Evolutionary conservation across 257 asterid species (phyloP).

Genomic region (Paulownia fortunei): DNA sequence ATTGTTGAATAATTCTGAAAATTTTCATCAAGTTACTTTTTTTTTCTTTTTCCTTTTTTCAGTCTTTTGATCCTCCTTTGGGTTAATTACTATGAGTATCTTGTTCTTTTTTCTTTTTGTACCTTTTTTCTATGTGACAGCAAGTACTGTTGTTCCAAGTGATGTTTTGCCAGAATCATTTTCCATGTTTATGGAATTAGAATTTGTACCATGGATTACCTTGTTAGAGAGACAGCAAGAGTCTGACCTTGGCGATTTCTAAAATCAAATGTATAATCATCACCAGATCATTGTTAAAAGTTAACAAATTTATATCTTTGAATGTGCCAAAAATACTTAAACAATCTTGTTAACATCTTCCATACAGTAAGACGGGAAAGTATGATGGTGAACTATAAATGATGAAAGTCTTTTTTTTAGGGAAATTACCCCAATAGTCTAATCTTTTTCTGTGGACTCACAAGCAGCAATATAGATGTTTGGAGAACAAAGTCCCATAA

Average conservation of each 20-base stretch:
- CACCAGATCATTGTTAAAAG: not conserved
- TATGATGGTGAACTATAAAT: no score
- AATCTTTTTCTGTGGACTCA: not conserved
- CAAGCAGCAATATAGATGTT: not conserved
- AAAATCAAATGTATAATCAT: not conserved
- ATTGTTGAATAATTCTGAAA: not conserved
- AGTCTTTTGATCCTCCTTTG: not conserved
- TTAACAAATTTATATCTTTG: not conserved
- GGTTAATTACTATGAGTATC: no score
- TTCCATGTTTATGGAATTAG: not conserved
- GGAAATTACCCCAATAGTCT: not conserved
- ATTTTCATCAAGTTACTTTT: not conserved
- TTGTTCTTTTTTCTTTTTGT: no score
- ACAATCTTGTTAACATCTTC: not conserved
- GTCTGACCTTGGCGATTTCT: not conserved
- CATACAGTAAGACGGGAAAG: no score
- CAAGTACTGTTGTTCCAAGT: not conserved
- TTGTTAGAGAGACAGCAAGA: not conserved
- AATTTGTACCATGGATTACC: not conserved
- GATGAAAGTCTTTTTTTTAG: not conserved
- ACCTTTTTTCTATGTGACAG: not conserved
- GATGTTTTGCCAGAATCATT: not conserved
- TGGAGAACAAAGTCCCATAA: not conserved
- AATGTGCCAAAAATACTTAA: not conserved
- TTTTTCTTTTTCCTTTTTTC: not conserved